Evolutionary conservation across 2,329 filamentous ascomycete genomes (phyloP), one percentile per base, ranked within the genome.

Genomic region (Venturia nashicola): DNA sequence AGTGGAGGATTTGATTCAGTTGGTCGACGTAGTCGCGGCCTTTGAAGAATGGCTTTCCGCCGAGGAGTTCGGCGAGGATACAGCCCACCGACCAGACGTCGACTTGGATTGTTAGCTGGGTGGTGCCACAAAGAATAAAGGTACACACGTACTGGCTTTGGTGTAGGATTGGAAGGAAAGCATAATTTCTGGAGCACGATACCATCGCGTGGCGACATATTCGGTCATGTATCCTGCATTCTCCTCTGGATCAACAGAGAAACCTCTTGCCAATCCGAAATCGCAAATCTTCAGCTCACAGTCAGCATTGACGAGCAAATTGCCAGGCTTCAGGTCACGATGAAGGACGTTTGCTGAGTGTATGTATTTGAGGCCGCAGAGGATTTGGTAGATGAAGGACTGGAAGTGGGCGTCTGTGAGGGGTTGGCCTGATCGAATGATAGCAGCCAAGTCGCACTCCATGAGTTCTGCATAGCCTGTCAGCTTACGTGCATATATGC

Each of bases 151-250:
- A 97, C 94, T 99, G 70, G 94, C 94, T 91, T 99, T 99, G 72
- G 94, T 99, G 78, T 99, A 99, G 80, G 91, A 97, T 78, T 97
- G 93, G 85, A 99, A 99, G 80, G 91, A 97, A 76, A 99, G 80
- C 94, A 99, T 99, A 71, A 99, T 99, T 77, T 99, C 94, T 5
- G 94, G 94, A 3, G 94, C 94, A 78, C 94, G 88, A 77, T 99
- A 99, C 94, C 94, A 99, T 79, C 94, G 85, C 62, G 94, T 99
- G 61, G 94, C 94, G 64, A 99, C 94, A 72, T 99, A 99, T 78
- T 99, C 94, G 12, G 94, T 99, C 94, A 99, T 97, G 78, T 97
- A 99, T 27, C 94, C 94, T 20, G 94, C 94, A 74, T 97, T 97
- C 79, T 99, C 93, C 76, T 99, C 91, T 1, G 94, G 94, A 69